These are phyloP conservation scores for Hippophae gyantsensis DNA, from an alignment of 306 rosid genomes.

Conservation along the genomic window DNA sequence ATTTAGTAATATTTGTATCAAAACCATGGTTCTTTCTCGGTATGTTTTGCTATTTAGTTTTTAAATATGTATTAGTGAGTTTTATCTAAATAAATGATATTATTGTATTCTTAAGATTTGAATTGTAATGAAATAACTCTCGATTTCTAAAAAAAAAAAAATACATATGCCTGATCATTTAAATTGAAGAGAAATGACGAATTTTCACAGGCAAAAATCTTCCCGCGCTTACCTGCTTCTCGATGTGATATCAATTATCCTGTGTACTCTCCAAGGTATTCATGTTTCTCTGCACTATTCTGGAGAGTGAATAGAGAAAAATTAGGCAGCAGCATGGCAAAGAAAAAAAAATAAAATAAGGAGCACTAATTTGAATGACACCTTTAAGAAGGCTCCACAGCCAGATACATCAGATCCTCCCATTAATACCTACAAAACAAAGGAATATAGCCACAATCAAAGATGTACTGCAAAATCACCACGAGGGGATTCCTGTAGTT, in stretches of 20 bases:
- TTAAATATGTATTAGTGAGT: too few species aligned
- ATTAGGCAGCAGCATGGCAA: conserved; percentile 20
- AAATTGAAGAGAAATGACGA: conserved; percentile 96
- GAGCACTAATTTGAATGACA: conserved; percentile 13
- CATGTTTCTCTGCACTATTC: conserved; percentile 93
- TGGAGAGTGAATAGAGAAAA: conserved; percentile 33
- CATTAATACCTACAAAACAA: conserved; percentile 65
- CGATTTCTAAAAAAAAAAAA: too few species aligned
- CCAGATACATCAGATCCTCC: conserved; percentile 98
- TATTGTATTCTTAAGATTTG: too few species aligned
- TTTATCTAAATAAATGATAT: too few species aligned
- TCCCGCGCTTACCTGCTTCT: conserved; percentile 98
- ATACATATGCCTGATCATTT: conserved; percentile 70
- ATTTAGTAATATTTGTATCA: too few species aligned
- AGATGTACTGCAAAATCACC: not conserved
- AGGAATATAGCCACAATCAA: conserved; percentile 8
- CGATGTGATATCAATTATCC: conserved; percentile 94
- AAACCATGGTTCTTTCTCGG: too few species aligned
- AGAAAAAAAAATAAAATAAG: not conserved
- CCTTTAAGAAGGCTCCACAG: conserved; percentile 99
- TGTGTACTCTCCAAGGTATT: conserved; percentile 98
- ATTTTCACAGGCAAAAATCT: conserved; percentile 95
- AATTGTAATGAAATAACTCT: too few species aligned
- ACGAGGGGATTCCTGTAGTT: too few species aligned
- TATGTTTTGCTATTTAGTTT: too few species aligned